These are phyloP conservation scores for Crepidotus variabilis DNA, from an alignment of 768 basidiomycete genomes.

Conservation along the genomic window DNA sequence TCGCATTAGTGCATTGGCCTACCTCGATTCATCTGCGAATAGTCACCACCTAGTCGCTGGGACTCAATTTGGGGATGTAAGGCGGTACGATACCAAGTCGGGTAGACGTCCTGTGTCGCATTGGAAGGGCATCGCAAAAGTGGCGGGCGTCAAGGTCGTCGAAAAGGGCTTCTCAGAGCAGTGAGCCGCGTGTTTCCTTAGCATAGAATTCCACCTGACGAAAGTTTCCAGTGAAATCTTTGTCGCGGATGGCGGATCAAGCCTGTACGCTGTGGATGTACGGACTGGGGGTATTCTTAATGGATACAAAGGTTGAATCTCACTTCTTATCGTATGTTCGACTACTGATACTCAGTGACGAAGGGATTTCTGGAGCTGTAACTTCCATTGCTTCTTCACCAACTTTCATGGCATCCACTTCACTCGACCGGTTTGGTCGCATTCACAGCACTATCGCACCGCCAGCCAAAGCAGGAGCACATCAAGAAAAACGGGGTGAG, in stretches of 20 bases:
- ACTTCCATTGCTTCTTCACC: conserved; percentile 58
- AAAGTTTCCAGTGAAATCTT: conserved; percentile 56
- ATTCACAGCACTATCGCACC: conserved; percentile 61
- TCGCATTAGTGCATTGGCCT: conserved; percentile 66
- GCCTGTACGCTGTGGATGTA: conserved; percentile 62
- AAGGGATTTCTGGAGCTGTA: conserved; percentile 71
- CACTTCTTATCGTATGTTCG: background rate
- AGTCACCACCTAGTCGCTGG: conserved; percentile 62
- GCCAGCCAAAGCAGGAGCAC: conserved; percentile 41
- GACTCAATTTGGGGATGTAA: conserved; percentile 68
- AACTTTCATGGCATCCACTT: conserved; percentile 51
- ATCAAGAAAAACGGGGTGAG: conserved; percentile 53
- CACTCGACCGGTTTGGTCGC: conserved; percentile 68
- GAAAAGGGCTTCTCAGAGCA: conserved; percentile 60
- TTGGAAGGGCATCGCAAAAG: conserved; percentile 58
- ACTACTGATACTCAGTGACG: background rate
- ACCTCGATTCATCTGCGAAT: conserved; percentile 38
- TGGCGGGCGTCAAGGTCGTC: conserved; percentile 56
- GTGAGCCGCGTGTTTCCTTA: conserved; percentile 35
- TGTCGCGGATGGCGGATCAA: conserved; percentile 60
- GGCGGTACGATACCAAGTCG: conserved; percentile 73
- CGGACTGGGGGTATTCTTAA: conserved; percentile 64
- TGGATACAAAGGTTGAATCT: conserved; percentile 57
- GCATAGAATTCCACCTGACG: background rate
- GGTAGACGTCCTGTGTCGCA: conserved; percentile 64